Evolutionary conservation across 73 alveolate genomes (phyloP).

Genomic region (Paramecium bursaria): DNA sequence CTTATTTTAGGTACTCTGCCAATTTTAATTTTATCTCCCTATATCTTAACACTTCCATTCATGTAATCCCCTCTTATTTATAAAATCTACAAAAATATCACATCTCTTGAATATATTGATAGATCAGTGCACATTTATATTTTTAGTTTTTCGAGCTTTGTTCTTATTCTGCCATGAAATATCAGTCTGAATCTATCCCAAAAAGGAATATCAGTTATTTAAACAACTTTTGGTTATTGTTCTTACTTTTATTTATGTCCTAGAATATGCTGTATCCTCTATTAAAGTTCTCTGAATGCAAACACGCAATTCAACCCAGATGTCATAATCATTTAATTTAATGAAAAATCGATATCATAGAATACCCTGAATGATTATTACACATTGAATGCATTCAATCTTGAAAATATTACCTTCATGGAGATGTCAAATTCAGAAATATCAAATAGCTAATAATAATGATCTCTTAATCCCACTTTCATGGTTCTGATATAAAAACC

Average conservation of each 20-base stretch:
- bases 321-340: not conserved
- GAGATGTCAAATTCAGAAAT: not conserved
- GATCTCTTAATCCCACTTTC: conserved; percentile 16
- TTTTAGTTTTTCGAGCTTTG: not conserved
- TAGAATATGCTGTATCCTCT: conserved; percentile 5
- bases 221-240: not conserved
- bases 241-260: not conserved
- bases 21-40: not conserved
- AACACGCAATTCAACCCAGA: conserved; percentile 29
- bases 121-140: conserved; percentile 10
- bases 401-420: not conserved
- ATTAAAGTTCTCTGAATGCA: conserved; percentile 8
- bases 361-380: conserved; percentile 25
- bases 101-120: conserved; percentile 13
- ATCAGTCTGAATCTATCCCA: conserved; percentile 60
- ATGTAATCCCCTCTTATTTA: not conserved
- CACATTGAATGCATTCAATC: conserved; percentile 34
- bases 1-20: conserved; percentile 37
- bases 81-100: not conserved
- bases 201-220: not conserved
- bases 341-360: conserved; percentile 1
- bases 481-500: not conserved
- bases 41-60: conserved; percentile 25
- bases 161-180: conserved; percentile 17
- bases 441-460: not conserved